Percentiles rank a stretch among this genome's conserved stretches.
Evolutionary conservation across 2,329 filamentous ascomycete species (phyloP).

Genomic region (Triangularia verruculosa): DNA sequence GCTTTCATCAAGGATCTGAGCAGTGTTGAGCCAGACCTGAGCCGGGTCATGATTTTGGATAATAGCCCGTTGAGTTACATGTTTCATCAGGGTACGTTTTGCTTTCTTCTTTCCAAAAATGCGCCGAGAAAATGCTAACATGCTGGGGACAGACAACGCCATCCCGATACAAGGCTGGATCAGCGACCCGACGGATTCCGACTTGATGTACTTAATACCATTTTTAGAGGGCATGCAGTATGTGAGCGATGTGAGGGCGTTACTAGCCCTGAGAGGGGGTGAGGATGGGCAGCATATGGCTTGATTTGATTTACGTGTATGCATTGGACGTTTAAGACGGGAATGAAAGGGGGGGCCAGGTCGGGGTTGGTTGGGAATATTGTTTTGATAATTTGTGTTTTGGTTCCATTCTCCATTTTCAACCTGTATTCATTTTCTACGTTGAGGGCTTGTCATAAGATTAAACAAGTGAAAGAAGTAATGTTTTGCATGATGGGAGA

Average conservation of each 20-base stretch:
- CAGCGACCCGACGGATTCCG: slow-evolving; percentile 94
- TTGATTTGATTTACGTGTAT: slow-evolving; percentile 21
- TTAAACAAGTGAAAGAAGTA: not conserved
- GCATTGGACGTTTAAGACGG: not conserved
- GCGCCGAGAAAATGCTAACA: slow-evolving; percentile 17
- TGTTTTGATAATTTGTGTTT: not conserved
- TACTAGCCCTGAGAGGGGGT: slow-evolving; percentile 83
- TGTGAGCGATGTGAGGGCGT: slow-evolving; percentile 88
- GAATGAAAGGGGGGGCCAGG: not conserved
- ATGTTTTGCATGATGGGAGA: not conserved
- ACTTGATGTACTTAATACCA: slow-evolving; percentile 87
- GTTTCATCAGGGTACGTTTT: slow-evolving; percentile 83
- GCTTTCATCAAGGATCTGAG: slow-evolving; percentile 98
- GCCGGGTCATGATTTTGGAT: slow-evolving; percentile 98
- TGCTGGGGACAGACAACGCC: slow-evolving; percentile 73
- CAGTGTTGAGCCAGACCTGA: slow-evolving; percentile 92
- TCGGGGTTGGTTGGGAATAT: not conserved
- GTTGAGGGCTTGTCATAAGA: not conserved
- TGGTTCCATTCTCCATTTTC: not conserved
- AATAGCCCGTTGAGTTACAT: slow-evolving; percentile 98
- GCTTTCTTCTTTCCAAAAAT: not conserved
- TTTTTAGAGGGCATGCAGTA: slow-evolving; percentile 93
- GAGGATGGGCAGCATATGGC: slow-evolving; percentile 66
- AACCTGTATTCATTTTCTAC: not conserved
- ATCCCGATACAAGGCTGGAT: slow-evolving; percentile 99